Conservation (phyloP, 2,329 filamentous ascomycete genomes). For the Trichophyton mentagrophytes region DNA sequence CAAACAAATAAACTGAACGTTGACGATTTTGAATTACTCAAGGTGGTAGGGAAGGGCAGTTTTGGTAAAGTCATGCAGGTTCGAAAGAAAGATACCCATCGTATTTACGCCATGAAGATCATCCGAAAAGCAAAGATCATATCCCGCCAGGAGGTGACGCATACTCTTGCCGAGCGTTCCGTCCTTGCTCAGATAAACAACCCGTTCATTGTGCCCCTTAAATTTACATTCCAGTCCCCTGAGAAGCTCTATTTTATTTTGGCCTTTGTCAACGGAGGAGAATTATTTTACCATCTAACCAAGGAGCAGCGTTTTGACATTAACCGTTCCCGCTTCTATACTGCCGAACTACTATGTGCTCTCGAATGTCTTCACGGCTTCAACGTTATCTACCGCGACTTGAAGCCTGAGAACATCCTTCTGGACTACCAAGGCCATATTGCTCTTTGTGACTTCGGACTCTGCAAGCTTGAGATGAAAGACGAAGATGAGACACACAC, state of each 20-base stretch:
- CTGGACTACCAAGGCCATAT: constrained; percentile 97
- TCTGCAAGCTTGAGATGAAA: constrained; percentile 99
- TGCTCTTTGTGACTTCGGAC: constrained; percentile 90
- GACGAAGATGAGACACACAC: constrained; percentile 97
- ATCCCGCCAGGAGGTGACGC: constrained; percentile 90
- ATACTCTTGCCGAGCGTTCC: constrained; percentile 89
- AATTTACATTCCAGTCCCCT: constrained; percentile 97
- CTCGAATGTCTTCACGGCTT: constrained; percentile 94
- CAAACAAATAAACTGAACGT: constrained; percentile 78
- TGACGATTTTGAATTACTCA: constrained; percentile 92
- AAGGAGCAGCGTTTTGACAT: constrained; percentile 97
- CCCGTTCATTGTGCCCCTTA: constrained; percentile 95
- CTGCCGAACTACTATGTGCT: constrained; percentile 86
- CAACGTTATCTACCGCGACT: constrained; percentile 96
- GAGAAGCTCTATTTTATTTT: constrained; percentile 96
- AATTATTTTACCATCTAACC: constrained; percentile 94
- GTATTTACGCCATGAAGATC: constrained; percentile 98
- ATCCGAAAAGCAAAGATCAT: constrained; percentile 99
- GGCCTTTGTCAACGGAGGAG: constrained; percentile 94
- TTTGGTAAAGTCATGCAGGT: constrained; percentile 99
- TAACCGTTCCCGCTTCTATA: constrained; percentile 93
- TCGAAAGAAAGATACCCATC: constrained; percentile 89
- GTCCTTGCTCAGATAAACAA: constrained; percentile 99
- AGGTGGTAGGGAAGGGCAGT: constrained; percentile 94
- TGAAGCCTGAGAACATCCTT: constrained; percentile 94